Evolutionary conservation across 2,329 filamentous ascomycete species (phyloP), one percentile per base, ranked within the genome.

Genomic region (Diaporthe velutina): DNA sequence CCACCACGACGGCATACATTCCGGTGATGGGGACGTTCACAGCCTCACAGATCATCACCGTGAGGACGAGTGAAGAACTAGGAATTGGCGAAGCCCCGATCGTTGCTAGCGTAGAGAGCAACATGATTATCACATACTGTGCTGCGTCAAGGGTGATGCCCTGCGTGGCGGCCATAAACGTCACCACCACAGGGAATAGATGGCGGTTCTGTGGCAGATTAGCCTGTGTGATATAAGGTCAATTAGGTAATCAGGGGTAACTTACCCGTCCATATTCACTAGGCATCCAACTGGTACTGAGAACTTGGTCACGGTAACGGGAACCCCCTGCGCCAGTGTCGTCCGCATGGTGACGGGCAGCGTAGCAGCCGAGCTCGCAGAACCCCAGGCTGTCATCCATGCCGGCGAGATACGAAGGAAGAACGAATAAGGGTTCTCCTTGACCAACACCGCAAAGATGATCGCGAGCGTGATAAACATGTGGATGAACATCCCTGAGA

Each of bases 11-110:
- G 30, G 85, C 87, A 76, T 86, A 89, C 86, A 88, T 88, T 25
- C 83, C 84, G 0, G 85, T 88, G 45, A 88, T 79, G 1, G 83
- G 82, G 1, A 89, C 83, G 19, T 84, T 82, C 70, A 89, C 83
- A 9, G 64, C 66, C 30, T 83, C 80, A 13, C 86, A 84, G 76
- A 89, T 89, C 86, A 90, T 88, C 77, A 88, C 81, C 3, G 85
- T 85, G 19, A 89, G 81, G 4, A 89, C 88, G 2, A 89, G 82
- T 25, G 87, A 88, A 1, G 87, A 86, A 60, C 84, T 86, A 0
- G 88, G 88, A 57, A 90, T 90, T 2, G 88, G 88, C 4, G 87
- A 89, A 0, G 88, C 88, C 42, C 86, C 88, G 73, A 90, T 89
- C 2, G 87, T 88, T 0, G 88, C 86, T 19, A 90, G 82, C 0